A percentile compares a stretch with the other conserved stretches of the same genome.
These are phyloP conservation scores for Biscogniauxia mediterranea DNA, from an alignment of 2,329 filamentous ascomycete genomes.

Conservation along the genomic window DNA sequence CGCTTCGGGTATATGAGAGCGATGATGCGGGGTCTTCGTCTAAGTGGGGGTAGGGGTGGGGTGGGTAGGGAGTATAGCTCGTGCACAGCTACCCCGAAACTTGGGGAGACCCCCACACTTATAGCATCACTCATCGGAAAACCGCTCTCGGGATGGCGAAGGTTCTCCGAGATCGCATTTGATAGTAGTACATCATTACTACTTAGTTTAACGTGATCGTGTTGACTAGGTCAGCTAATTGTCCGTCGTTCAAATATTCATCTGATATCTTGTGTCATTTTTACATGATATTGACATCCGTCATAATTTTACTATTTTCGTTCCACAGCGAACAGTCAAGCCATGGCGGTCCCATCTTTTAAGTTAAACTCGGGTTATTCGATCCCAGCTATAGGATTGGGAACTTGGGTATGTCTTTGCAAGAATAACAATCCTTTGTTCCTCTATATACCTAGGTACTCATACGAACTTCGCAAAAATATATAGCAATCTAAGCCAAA, in stretches of 20 bases:
- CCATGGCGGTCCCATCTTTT: neutral
- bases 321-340: neutral
- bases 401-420: neutral
- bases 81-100: neutral
- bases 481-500: constrained; percentile 38
- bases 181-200: no score
- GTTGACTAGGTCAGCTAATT: neutral
- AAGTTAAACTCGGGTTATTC: neutral
- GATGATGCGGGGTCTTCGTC: neutral
- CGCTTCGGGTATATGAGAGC: neutral
- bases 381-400: neutral
- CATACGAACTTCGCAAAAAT: neutral
- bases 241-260: neutral
- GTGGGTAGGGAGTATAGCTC: neutral
- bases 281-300: neutral
- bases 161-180: neutral
- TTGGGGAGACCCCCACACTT: neutral
- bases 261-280: neutral
- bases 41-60: neutral
- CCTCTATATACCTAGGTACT: neutral
- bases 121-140: neutral
- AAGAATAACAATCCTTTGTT: neutral
- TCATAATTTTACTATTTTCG: neutral
- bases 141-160: neutral
- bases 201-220: neutral